These are phyloP conservation scores for Neopestalotiopsis rosae DNA, from an alignment of 2,329 filamentous ascomycete genomes.

Conservation along the genomic window DNA sequence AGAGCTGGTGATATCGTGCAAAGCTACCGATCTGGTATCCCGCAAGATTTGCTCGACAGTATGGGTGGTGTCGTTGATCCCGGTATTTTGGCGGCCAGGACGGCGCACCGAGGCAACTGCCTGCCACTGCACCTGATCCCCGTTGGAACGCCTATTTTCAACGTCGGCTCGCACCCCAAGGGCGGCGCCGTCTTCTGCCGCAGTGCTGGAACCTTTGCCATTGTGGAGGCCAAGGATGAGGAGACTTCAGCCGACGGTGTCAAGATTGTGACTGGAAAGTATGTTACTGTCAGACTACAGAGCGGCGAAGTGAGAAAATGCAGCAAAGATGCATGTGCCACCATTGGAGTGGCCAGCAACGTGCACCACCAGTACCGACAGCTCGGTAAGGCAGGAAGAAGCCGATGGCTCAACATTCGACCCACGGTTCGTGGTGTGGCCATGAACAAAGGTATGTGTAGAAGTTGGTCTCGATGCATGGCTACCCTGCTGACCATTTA, in stretches of 20 bases:
- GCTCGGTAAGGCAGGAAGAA: slow-evolving; percentile 93
- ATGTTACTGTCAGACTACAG: slow-evolving; percentile 84
- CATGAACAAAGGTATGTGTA: slow-evolving; percentile 85
- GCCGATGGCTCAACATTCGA: slow-evolving; percentile 90
- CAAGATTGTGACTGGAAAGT: slow-evolving; percentile 71
- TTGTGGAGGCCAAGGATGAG: slow-evolving; percentile 88
- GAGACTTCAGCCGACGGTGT: slow-evolving; percentile 65
- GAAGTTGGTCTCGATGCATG: slow-evolving; percentile 9
- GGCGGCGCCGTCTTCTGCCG: slow-evolving; percentile 89
- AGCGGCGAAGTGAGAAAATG: slow-evolving; percentile 92
- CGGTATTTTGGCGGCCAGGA: slow-evolving; percentile 93
- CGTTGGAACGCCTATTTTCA: slow-evolving; percentile 90
- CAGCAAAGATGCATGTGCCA: slow-evolving; percentile 90
- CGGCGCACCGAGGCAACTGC: slow-evolving; percentile 93
- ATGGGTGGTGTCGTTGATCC: slow-evolving; percentile 96
- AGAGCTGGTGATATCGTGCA: slow-evolving; percentile 89
- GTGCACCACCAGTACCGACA: slow-evolving; percentile 87
- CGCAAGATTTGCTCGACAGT: slow-evolving; percentile 80
- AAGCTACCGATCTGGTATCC: slow-evolving; percentile 90
- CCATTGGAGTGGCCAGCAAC: slow-evolving; percentile 94
- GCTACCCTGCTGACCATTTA: neutral
- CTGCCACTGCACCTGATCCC: slow-evolving; percentile 95
- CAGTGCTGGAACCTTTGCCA: slow-evolving; percentile 90
- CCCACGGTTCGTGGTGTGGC: slow-evolving; percentile 96
- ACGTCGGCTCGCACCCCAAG: slow-evolving; percentile 78